Percentiles rank a stretch among this genome's conserved stretches.
phyloP scores from a whole-genome alignment of 23 red algal species.

The Gracilaria vermiculophylla region DNA sequence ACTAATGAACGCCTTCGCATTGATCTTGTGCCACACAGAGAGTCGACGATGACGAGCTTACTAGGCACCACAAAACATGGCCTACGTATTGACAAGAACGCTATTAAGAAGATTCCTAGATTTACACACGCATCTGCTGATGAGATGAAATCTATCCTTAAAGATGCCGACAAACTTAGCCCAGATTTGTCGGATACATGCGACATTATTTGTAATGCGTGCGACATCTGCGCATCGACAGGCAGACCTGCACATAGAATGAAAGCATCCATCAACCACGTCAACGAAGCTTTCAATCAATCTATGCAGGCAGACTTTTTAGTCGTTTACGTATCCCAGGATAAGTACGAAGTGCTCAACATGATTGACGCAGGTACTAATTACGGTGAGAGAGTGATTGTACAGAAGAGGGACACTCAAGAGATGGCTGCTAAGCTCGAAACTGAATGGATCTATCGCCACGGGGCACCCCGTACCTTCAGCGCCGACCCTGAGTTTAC shows the following conservation, averaged over 20 bases:
- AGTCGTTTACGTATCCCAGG: background rate
- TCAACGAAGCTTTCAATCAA: slow-evolving; percentile 39
- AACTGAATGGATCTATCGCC: slow-evolving; percentile 35
- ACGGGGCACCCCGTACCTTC: slow-evolving; percentile 25
- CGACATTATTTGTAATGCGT: background rate
- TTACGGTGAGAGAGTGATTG: slow-evolving; percentile 41
- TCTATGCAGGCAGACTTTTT: slow-evolving; percentile 23
- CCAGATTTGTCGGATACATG: background rate
- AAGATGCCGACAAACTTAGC: background rate
- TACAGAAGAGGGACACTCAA: background rate
- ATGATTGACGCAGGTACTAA: slow-evolving; percentile 5
- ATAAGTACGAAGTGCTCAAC: slow-evolving; percentile 35
- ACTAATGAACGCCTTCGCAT: background rate
- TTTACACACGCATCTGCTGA: background rate
- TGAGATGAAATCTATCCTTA: background rate
- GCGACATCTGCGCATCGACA: background rate
- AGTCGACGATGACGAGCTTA: background rate
- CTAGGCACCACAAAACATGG: background rate
- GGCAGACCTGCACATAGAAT: background rate
- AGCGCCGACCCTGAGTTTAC: slow-evolving; percentile 46
- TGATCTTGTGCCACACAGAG: background rate
- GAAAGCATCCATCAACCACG: slow-evolving; percentile 15
- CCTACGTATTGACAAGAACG: background rate
- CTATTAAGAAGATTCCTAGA: slow-evolving; percentile 6
- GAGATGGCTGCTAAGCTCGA: slow-evolving; percentile 13